Evolutionary conservation across 148 eudicot genomes (phyloP).

Genomic region (Rhododendron mucronatum): DNA sequence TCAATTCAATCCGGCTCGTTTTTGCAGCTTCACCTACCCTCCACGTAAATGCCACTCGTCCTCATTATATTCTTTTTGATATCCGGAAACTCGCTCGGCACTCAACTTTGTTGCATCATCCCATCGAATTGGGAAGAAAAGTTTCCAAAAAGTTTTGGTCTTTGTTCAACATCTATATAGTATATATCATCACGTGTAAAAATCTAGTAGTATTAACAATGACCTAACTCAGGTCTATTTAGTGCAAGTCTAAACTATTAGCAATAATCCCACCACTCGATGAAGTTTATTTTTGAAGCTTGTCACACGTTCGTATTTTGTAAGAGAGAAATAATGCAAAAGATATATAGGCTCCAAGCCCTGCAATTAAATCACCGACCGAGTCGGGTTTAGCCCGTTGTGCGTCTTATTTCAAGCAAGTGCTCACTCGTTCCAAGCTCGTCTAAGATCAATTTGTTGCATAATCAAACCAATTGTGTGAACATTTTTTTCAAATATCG

Average conservation of each 20-base stretch:
- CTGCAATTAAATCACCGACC: background rate
- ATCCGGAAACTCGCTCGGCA: too few species aligned
- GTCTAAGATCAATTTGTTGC: too few species aligned
- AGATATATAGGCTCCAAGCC: too few species aligned
- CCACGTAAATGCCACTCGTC: too few species aligned
- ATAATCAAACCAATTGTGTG: too few species aligned
- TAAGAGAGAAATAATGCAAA: background rate
- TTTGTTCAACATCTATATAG: background rate
- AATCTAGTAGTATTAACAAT: background rate
- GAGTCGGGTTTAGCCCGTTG: background rate
- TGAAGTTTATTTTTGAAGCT: background rate
- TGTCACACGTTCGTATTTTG: background rate
- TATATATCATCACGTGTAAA: background rate
- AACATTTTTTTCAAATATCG: too few species aligned
- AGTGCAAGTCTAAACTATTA: background rate
- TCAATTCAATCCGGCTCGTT: too few species aligned
- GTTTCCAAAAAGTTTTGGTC: background rate
- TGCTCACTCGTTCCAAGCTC: background rate
- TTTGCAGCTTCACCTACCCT: too few species aligned
- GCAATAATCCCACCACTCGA: background rate
- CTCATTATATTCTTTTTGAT: too few species aligned
- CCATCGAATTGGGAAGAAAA: too few species aligned
- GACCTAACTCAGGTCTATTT: background rate
- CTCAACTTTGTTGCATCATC: too few species aligned
- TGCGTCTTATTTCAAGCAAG: background rate